Conservation (phyloP, 2,329 filamentous ascomycete genomes). For the Fusarium vanettenii region DNA sequence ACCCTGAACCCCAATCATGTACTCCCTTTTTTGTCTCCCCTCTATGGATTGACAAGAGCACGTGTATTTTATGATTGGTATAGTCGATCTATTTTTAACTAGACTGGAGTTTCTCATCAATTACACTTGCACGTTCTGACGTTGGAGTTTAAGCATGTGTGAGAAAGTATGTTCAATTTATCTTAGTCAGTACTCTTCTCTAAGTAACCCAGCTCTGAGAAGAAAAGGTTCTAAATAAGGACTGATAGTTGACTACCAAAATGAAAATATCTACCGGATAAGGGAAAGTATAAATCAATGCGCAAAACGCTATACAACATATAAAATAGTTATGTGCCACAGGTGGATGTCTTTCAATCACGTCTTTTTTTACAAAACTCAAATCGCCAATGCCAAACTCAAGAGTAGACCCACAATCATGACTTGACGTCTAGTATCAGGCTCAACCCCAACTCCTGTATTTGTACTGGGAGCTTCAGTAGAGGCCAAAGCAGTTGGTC, state of each 20-base stretch:
- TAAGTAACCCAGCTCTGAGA: no score
- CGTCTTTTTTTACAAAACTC: background rate
- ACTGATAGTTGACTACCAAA: background rate
- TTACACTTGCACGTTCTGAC: background rate
- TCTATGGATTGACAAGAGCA: background rate
- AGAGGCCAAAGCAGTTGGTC: constrained; percentile 33
- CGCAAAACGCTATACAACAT: background rate
- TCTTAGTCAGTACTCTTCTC: background rate
- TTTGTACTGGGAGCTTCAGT: constrained; percentile 2
- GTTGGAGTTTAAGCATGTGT: background rate
- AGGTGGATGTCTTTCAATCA: background rate
- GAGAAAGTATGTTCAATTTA: background rate
- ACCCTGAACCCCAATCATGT: background rate
- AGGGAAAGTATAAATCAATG: background rate
- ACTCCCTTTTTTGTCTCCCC: background rate
- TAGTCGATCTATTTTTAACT: background rate
- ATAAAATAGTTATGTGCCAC: background rate
- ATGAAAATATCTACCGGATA: constrained; percentile 5
- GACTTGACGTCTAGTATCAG: background rate
- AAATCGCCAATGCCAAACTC: constrained; percentile 14
- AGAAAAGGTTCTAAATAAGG: background rate
- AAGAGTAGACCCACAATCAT: constrained; percentile 13
- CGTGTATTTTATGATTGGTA: background rate
- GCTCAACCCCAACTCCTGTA: background rate
- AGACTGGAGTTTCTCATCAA: background rate